phyloP scores from a whole-genome alignment of 2,329 filamentous ascomycete genomes.

The Sclerotinia minor region DNA sequence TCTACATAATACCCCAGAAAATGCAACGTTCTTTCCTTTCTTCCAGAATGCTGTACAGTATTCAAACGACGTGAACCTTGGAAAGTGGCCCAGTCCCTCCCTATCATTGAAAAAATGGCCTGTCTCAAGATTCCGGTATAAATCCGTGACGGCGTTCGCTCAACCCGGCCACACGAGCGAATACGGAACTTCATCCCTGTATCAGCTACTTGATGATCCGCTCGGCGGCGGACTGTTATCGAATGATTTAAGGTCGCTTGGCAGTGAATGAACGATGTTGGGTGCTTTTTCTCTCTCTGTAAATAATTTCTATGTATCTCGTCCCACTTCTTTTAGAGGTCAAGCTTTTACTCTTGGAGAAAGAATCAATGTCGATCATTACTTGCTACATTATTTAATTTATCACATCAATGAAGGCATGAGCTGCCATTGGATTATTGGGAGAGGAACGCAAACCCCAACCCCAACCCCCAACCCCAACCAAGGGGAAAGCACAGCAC shows the following conservation, averaged over 20 bases:
- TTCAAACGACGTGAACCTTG: too few relatives aligned
- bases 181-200: neutral
- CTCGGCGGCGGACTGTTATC: conserved; percentile 8
- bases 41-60: too few relatives aligned
- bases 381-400: neutral
- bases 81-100: neutral
- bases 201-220: neutral
- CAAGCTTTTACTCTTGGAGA: neutral
- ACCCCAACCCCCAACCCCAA: too few relatives aligned
- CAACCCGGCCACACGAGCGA: conserved; percentile 1
- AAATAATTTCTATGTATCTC: neutral
- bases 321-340: neutral
- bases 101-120: neutral
- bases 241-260: conserved; percentile 15
- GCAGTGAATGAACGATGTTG: neutral
- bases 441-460: too few relatives aligned
- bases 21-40: neutral
- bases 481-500: too few relatives aligned
- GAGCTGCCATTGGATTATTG: too few relatives aligned
- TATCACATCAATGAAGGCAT: neutral
- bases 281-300: neutral
- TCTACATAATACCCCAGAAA: neutral
- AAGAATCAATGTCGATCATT: neutral
- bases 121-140: neutral
- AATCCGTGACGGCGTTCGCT: neutral